These are phyloP conservation scores for Penicillium sp. DNA, from an alignment of 2,329 filamentous ascomycete species.

Conservation along the genomic window DNA sequence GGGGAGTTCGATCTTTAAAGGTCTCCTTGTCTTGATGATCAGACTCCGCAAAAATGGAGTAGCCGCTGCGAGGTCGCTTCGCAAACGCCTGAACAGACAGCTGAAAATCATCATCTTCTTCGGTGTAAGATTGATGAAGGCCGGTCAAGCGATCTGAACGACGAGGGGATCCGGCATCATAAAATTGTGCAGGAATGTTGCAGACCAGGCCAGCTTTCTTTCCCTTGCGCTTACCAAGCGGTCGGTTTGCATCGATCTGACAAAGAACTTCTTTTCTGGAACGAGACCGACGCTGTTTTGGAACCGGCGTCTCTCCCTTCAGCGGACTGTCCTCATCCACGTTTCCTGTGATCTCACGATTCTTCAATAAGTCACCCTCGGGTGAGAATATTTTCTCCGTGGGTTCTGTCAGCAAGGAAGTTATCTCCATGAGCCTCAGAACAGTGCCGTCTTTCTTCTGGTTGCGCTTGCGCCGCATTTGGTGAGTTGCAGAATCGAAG, in stretches of 20 bases:
- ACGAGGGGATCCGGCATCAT: conserved; percentile 22
- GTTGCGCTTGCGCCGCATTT: conserved; percentile 55
- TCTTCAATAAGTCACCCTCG: conserved; percentile 46
- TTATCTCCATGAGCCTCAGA: conserved; percentile 51
- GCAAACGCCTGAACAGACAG: conserved; percentile 35
- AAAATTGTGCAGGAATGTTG: conserved; percentile 18
- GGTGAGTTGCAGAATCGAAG: conserved; percentile 55
- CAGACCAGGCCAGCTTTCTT: conserved; percentile 15
- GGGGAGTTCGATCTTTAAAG: conserved; percentile 14
- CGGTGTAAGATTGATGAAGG: conserved; percentile 24
- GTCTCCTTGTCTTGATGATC: conserved; percentile 11
- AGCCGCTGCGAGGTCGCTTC: conserved; percentile 33
- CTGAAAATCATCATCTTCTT: conserved; percentile 39
- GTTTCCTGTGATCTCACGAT: conserved; percentile 53
- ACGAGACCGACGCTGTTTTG: conserved; percentile 38
- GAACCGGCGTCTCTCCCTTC: conserved; percentile 50
- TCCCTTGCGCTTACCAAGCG: conserved; percentile 31
- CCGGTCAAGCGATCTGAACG: conserved; percentile 22
- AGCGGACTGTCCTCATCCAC: conserved; percentile 53
- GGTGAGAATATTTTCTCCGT: conserved; percentile 54
- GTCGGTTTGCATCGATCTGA: conserved; percentile 38
- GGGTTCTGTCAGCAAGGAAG: conserved; percentile 50
- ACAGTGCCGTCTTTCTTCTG: conserved; percentile 55
- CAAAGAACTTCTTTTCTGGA: conserved; percentile 36
- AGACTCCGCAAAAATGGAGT: conserved; percentile 45